Percentiles rank a stretch among this genome's conserved stretches.
Conservation (phyloP, 768 basidiomycete genomes). For the Polyporus arcularius region DNA sequence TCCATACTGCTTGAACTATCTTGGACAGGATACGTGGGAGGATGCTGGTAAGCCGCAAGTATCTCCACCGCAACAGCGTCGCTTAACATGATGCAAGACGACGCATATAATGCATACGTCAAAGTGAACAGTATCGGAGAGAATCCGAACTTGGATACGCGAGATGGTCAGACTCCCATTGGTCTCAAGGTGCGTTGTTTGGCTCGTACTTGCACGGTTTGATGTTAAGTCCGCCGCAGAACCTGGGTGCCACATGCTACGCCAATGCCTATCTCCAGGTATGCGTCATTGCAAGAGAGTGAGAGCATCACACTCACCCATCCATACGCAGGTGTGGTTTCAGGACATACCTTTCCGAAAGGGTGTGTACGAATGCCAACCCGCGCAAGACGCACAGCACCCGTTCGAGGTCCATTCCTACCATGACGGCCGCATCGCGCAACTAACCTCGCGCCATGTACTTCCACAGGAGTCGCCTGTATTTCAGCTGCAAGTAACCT, state of each 20-base stretch:
- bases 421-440: conserved; percentile 5
- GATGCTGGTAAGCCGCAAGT: conserved; percentile 53
- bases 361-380: conserved; percentile 80
- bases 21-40: conserved; percentile 85
- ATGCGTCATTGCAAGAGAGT: conserved; percentile 20
- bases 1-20: conserved; percentile 84
- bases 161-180: conserved; percentile 62
- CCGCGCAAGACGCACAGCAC: conserved; percentile 49
- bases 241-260: conserved; percentile 96
- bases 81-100: conserved; percentile 40
- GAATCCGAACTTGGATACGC: conserved; percentile 52
- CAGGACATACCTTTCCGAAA: conserved; percentile 79
- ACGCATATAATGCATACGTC: conserved; percentile 51
- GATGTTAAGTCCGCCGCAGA: conserved; percentile 45
- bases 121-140: conserved; percentile 52
- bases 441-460: not conserved
- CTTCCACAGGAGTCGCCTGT: conserved; percentile 67
- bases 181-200: conserved; percentile 65
- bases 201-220: not conserved
- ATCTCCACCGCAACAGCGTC: conserved; percentile 4
- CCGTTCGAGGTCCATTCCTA: conserved; percentile 40
- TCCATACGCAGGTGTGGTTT: conserved; percentile 79
- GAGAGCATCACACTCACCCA: not conserved
- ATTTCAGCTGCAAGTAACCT: conserved; percentile 76
- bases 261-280: conserved; percentile 95